Conservation (phyloP, 352 stramenopile genomes). For the Phytophthora podocarpi region DNA sequence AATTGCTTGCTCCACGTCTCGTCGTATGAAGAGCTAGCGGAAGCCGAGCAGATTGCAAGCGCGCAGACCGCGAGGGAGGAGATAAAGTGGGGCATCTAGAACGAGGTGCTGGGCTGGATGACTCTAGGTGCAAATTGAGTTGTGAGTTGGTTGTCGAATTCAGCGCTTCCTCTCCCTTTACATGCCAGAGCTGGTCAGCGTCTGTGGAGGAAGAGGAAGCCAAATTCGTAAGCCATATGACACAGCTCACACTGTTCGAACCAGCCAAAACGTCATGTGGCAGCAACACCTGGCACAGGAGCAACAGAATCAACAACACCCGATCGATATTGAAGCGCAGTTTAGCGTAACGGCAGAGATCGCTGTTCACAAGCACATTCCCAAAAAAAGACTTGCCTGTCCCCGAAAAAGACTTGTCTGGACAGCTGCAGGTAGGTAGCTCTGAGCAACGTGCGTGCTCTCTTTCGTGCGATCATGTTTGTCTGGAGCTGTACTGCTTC, state of each 20-base stretch:
- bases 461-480: slow-evolving; percentile 30
- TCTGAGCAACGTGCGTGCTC: background rate
- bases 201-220: slow-evolving; percentile 6
- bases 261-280: slow-evolving; percentile 9
- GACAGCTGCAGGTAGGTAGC: slow-evolving; percentile 9
- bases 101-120: background rate
- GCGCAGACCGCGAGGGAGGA: background rate
- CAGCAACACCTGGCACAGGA: slow-evolving; percentile 19
- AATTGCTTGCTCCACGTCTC: slow-evolving; percentile 32
- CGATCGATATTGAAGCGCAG: slow-evolving; percentile 11
- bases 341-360: slow-evolving; percentile 17
- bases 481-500: slow-evolving; percentile 82
- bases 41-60: slow-evolving; percentile 12
- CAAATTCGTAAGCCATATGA: slow-evolving; percentile 1
- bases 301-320: slow-evolving; percentile 12
- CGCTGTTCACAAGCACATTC: background rate
- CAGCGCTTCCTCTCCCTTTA: slow-evolving; percentile 19
- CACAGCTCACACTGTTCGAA: slow-evolving; percentile 22
- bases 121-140: slow-evolving; percentile 16
- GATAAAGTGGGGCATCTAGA: slow-evolving; percentile 23
- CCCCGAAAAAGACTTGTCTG: slow-evolving; percentile 10
- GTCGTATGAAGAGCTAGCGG: slow-evolving; percentile 9
- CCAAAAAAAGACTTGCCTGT: slow-evolving; percentile 8
- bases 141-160: slow-evolving; percentile 5
- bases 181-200: slow-evolving; percentile 7